Base-by-base conservation (phyloP, 371 early-diverging fungal genomes). In the Mucor ambiguus region DNA sequence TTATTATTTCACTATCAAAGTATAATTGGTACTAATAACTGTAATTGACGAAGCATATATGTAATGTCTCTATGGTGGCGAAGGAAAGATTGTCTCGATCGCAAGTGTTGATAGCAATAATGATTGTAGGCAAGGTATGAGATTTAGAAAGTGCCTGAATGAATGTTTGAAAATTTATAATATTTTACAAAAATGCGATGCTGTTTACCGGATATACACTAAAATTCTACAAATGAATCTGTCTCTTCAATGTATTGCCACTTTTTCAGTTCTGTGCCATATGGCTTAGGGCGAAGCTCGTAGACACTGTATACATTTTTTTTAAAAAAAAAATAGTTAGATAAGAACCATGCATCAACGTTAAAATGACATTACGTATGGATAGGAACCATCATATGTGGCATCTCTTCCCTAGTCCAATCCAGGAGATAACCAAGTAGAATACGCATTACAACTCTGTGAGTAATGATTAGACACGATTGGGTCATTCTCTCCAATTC, bases 401-500 rank as follows among this genome's bases (percentile, higher is more conserved):
- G 84, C 91, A 94, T 90, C 61, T 89, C 87, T 46, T 86, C 81
- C 29, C 88, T 79, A 22, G 88, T 85, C 74, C 90, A 81, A 26
- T 92, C 94, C 55, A 87, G 66, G 52, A 93, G 81, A 75, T 95
- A 95, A 2, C 91, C 88, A 37, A 93, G 72, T 16, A 95, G 67
- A 49, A 92, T 92, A n/a, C 95, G 82, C 86, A 93, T 85, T 2
- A 92, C 86, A 4, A 87, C 89, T n/a, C 85, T 78, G 61, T 89
- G 94, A 4, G 93, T 90, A 37, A 94, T 87, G 65, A 95, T 90
- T 60, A 93, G 64, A 41, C 90, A 85, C 37, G 87, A 87, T 20
- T 86, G 85, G 7, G 87, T 84, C 91, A 92, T 92, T 55, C 95
- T 82, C 73, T 95, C 95, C 49, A 93, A 71, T 72, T 95, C 96